Base-by-base conservation (phyloP, 1,284 basidiomycete genomes). In the Rhodotorula sp. region DNA sequence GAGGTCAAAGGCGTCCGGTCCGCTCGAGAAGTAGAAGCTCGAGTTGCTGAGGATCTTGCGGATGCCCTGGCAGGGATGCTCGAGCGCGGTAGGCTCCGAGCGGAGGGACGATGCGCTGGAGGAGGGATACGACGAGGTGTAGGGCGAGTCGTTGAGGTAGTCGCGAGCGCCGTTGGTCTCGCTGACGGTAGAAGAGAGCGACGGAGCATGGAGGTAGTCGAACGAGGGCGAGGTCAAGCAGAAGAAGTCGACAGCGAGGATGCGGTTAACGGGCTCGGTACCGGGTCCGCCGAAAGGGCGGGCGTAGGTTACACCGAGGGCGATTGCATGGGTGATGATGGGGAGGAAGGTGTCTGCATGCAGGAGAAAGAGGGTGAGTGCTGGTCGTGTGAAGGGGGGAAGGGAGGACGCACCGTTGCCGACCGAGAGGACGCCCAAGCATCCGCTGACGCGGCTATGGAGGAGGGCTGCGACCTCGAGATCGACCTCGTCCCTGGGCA, bases 31-130 rank as follows among this genome's bases (percentile, higher is more conserved):
- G 83, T 97, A 99, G 83, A 99, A 99, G 1, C 90, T 89, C 7
- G 94, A 94, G 34, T 90, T 90, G 61, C 91, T 90, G 13, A 99
- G 83, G 62, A 98, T 94, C 82, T 97, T 97, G 62, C 89, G 91
- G 77, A 99, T 86, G 0, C 93, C 90, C 63, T 88, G 82, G 80
- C 94, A 97, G 6, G 97, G 96, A 80, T 98, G 93, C 79, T 97
- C 93, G 78, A 90, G 89, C 22, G 89, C 82, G 21, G 59, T 39
- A 0, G 67, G 56, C 12, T 55, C 62, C 21, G 62, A 27, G 37
- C 59, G 58, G 29, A 66, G 79, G 29, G 71, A 67, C 12, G 41
- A 84, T 8, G 57, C 46, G 82, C 17, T 32, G 60, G 62, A 62
- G 6, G 61, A 27, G 27, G 61, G n/a, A n/a, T n/a, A n/a, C n/a